These are phyloP conservation scores for Globisporangium megalacanthum DNA, from an alignment of 352 stramenopile species.

Conservation along the genomic window DNA sequence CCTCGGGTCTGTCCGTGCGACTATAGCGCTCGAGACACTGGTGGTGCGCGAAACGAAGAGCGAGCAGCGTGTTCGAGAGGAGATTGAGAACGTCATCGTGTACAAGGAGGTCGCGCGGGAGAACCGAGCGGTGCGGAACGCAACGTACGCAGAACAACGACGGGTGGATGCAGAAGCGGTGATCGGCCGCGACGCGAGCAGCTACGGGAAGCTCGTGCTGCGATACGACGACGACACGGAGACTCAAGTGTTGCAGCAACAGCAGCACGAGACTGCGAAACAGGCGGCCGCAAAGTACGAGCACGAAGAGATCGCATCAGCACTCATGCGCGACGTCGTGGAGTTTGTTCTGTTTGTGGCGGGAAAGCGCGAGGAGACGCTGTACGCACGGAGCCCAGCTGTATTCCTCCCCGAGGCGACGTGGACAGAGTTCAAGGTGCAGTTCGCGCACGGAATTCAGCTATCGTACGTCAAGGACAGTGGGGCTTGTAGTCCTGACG, in stretches of 20 bases:
- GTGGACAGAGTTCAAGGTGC: slow-evolving; percentile 52
- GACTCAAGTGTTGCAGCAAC: slow-evolving; percentile 33
- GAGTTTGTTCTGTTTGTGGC: slow-evolving; percentile 53
- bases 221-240: slow-evolving; percentile 60
- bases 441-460: slow-evolving; percentile 26
- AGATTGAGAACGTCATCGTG: slow-evolving; percentile 42
- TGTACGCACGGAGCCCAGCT: slow-evolving; percentile 24
- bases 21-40: slow-evolving; percentile 31
- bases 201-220: slow-evolving; percentile 48
- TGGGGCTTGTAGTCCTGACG: not conserved
- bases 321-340: slow-evolving; percentile 45
- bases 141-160: slow-evolving; percentile 45
- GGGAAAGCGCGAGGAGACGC: slow-evolving; percentile 37
- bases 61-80: slow-evolving; percentile 30
- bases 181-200: slow-evolving; percentile 45
- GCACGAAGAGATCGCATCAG: slow-evolving; percentile 32
- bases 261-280: slow-evolving; percentile 25
- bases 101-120: slow-evolving; percentile 67
- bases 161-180: slow-evolving; percentile 33
- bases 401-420: slow-evolving; percentile 39
- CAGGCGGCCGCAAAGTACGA: slow-evolving; percentile 31
- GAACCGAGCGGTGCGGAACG: slow-evolving; percentile 45
- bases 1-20: slow-evolving; percentile 19
- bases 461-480: not conserved
- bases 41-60: slow-evolving; percentile 42